Conservation (phyloP, 345 rosid species). For the Syzygium oleosum region DNA sequence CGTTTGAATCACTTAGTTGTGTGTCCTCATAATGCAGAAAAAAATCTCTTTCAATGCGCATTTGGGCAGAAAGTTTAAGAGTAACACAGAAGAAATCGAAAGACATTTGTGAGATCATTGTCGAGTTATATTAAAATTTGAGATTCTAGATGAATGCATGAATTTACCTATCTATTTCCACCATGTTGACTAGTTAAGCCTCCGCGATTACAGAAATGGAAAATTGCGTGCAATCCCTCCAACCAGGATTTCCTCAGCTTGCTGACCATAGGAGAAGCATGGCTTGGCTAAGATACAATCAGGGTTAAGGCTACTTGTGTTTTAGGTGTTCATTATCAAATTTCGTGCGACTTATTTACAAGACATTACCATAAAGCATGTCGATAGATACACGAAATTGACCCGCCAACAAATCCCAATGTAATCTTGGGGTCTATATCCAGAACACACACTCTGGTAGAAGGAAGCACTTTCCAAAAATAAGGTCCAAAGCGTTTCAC, state of each 20-base stretch:
- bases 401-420: background rate
- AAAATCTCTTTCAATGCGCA: background rate
- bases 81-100: background rate
- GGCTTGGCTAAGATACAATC: background rate
- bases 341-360: background rate
- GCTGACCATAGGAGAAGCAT: background rate
- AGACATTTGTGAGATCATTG: background rate
- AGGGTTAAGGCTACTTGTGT: background rate
- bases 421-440: background rate
- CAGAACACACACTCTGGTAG: background rate
- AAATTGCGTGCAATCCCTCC: background rate
- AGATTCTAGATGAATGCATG: background rate
- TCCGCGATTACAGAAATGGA: background rate
- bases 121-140: background rate
- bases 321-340: background rate
- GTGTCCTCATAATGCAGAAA: background rate
- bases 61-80: background rate
- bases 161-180: background rate
- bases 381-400: background rate
- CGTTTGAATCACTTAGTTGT: background rate
- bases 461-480: background rate
- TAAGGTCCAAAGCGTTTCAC: background rate
- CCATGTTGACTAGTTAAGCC: background rate
- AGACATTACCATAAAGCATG: background rate
- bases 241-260: background rate